Evolutionary conservation across 768 basidiomycete genomes (phyloP).

Genomic region (Coprinopsis sp.): DNA sequence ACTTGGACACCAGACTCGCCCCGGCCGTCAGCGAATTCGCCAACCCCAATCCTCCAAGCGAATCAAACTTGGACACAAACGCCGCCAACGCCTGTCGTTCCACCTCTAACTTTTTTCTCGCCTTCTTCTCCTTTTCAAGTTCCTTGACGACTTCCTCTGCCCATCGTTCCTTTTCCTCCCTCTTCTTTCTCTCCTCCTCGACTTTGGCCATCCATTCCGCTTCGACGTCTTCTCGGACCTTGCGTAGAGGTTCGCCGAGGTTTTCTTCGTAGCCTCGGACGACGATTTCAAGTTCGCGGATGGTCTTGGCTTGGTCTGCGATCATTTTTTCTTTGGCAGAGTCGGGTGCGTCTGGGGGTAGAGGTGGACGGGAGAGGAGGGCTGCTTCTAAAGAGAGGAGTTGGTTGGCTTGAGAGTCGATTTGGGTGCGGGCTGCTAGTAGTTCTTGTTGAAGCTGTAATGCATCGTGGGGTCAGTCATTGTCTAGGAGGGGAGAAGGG

Average conservation of each 20-base stretch:
- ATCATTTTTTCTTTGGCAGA: conserved; percentile 73
- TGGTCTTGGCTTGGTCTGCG: conserved; percentile 66
- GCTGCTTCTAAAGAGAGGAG: conserved; percentile 81
- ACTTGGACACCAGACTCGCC: conserved; percentile 30
- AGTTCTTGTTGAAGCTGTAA: conserved; percentile 82
- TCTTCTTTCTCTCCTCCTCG: conserved; percentile 49
- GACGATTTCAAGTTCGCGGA: conserved; percentile 72
- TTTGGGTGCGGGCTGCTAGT: conserved; percentile 66
- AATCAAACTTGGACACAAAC: conserved; percentile 81
- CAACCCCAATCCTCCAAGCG: conserved; percentile 52
- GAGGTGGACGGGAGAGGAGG: conserved; percentile 62
- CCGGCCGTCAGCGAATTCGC: conserved; percentile 18
- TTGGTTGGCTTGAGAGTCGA: conserved; percentile 78
- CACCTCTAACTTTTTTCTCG: conserved; percentile 63
- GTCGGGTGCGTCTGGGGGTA: conserved; percentile 62
- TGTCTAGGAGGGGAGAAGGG: neutral
- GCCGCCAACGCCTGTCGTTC: conserved; percentile 74
- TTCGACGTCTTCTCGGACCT: conserved; percentile 70
- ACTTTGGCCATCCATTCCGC: conserved; percentile 63
- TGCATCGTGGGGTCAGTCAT: neutral
- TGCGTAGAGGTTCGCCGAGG: conserved; percentile 60
- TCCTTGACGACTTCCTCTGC: conserved; percentile 69
- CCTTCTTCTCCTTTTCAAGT: conserved; percentile 76
- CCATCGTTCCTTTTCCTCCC: conserved; percentile 72
- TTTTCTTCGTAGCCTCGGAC: conserved; percentile 71